phyloP scores from a whole-genome alignment of 2,329 filamentous ascomycete genomes.

The Diplodia mutila region DNA sequence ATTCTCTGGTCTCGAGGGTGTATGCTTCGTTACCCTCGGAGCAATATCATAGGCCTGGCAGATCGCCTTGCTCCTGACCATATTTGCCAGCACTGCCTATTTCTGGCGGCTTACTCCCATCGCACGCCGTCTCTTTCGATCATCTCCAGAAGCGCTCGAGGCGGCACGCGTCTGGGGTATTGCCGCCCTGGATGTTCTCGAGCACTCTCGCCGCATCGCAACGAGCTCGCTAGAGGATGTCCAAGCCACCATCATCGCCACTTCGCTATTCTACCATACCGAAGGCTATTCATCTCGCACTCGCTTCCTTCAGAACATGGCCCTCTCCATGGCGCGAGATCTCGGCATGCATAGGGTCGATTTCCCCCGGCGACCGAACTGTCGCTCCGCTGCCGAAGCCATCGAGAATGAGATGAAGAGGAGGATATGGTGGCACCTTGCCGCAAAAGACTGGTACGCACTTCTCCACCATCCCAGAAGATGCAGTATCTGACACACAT shows the following conservation, averaged over 20 bases:
- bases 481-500: no score
- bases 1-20: no score
- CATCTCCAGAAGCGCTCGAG: not conserved
- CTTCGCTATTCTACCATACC: conserved; percentile 41
- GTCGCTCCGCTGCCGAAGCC: conserved; percentile 25
- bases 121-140: not conserved
- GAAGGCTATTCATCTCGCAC: conserved; percentile 36
- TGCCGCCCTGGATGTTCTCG: not conserved
- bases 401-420: conserved; percentile 41
- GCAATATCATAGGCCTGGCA: not conserved
- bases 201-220: not conserved
- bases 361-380: no score
- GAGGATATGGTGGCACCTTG: conserved; percentile 49
- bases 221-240: conserved; percentile 41
- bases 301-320: not conserved
- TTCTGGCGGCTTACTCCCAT: not conserved
- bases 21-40: no score
- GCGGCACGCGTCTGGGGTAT: not conserved
- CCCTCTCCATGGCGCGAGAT: not conserved
- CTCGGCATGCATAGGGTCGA: no score
- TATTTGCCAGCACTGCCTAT: not conserved
- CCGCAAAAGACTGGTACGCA: conserved; percentile 42
- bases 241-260: conserved; percentile 42
- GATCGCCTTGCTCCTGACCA: not conserved
- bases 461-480: no score